Evolutionary conservation across 306 rosid species (phyloP).

Genomic region (Gillenia trifoliata): DNA sequence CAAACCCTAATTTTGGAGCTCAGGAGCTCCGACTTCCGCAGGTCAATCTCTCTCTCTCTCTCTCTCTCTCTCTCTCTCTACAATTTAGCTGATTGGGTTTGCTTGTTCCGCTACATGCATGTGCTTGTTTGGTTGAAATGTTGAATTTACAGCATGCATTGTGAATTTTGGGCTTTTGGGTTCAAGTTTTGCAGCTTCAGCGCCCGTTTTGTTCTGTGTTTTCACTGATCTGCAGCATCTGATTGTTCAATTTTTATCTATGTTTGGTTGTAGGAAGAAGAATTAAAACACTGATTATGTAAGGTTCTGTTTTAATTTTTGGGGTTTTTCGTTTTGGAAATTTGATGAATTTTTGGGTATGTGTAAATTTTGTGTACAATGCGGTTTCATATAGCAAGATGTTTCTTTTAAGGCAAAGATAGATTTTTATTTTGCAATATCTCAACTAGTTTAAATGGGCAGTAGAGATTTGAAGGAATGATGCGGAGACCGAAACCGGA

Average conservation of each 20-base stretch:
- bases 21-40: neutral
- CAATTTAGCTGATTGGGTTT: neutral
- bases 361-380: neutral
- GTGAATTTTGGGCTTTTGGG: neutral
- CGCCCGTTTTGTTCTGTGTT: neutral
- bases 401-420: neutral
- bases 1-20: neutral
- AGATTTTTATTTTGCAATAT: neutral
- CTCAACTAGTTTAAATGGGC: neutral
- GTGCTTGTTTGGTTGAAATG: neutral
- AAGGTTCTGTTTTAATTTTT: neutral
- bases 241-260: neutral
- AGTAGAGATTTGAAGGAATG: neutral
- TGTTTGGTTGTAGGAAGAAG: neutral
- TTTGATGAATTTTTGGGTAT: neutral
- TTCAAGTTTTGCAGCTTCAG: neutral
- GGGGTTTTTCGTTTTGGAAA: neutral
- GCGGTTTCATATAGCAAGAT: neutral
- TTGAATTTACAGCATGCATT: neutral
- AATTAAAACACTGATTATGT: neutral
- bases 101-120: neutral
- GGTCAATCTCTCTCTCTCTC: neutral
- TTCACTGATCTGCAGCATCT: neutral
- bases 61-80: neutral
- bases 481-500: neutral